Base-by-base conservation (phyloP, 75 land plant genomes). In the Picea sitchensis region DNA sequence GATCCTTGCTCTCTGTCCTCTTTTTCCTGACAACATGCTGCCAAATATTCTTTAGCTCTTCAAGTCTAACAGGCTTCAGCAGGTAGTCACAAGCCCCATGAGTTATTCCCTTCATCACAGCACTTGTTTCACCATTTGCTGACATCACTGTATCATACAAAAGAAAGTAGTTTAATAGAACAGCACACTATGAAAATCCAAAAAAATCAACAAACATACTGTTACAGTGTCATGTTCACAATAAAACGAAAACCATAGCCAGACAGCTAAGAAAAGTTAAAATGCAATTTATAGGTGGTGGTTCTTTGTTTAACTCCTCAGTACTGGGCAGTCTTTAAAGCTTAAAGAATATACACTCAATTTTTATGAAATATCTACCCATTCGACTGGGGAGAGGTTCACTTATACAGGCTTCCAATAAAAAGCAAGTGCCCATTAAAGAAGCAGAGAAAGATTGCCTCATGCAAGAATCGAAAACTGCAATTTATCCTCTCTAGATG, bases 11-110 rank as follows among this genome's bases (percentile, higher is more conserved):
- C 56, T 84, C 73, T 73, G 38, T 2, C 83, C 85, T 89, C 81
- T 81, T 88, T 89, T 83, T 90, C 78, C 98, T 59, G 13, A 95
- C 78, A 18, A 95, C 95, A 84, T 95, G 98, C 75, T 95, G 98
- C 98, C 98, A 95, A 36, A 95, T 93, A 78, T 93, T 93, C 74
- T 83, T 87, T 31, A 95, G 86, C 87, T 95, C 98, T 79, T 95
- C 98, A 65, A 93, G 76, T 60, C 98, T 75, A 41, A 95, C 88
- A 57, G 98, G 98, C 71, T 95, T 95, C 81, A 95, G 86, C 78
- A 95, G 79, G 76, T 95, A 95, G 65, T 95, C 95, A 82, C 93
- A 91, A 15, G 98, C 98, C 61, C 98, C 98, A 85, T 93, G 95
- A 12, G 90, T 90, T 47, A 95, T 87, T 17, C 98, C 98, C 79